Conservation (phyloP, 2,329 filamentous ascomycete species). For the Colletotrichum camelliae region DNA sequence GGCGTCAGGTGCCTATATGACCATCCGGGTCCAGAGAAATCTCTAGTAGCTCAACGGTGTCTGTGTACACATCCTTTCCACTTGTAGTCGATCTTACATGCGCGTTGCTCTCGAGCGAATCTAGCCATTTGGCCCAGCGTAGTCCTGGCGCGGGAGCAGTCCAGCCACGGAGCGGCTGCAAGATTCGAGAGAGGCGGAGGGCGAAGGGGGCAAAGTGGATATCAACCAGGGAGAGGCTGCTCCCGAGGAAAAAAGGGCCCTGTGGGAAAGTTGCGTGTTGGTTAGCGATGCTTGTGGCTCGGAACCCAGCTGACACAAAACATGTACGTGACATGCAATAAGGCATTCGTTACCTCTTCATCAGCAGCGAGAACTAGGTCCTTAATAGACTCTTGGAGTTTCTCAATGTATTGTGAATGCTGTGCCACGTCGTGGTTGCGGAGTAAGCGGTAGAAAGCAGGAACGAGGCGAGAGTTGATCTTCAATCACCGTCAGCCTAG, state of each 20-base stretch:
- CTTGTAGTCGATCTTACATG: slow-evolving; percentile 73
- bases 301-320: not conserved
- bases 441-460: slow-evolving; percentile 76
- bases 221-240: slow-evolving; percentile 68
- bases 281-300: not conserved
- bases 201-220: slow-evolving; percentile 80
- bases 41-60: slow-evolving; percentile 63
- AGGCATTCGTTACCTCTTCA: slow-evolving; percentile 36
- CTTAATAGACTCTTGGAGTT: slow-evolving; percentile 69
- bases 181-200: slow-evolving; percentile 68
- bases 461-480: slow-evolving; percentile 80
- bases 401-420: slow-evolving; percentile 63
- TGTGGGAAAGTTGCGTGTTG: slow-evolving; percentile 21
- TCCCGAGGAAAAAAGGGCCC: slow-evolving; percentile 72
- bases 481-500: slow-evolving; percentile 30
- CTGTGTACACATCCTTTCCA: slow-evolving; percentile 53
- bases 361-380: slow-evolving; percentile 53
- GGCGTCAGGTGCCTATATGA: not conserved
- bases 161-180: slow-evolving; percentile 71
- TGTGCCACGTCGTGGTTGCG: slow-evolving; percentile 66
- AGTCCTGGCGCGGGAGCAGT: slow-evolving; percentile 62
- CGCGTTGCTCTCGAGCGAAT: slow-evolving; percentile 69
- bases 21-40: slow-evolving; percentile 5
- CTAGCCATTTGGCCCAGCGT: slow-evolving; percentile 74
- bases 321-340: not conserved